Conservation (phyloP, 129 eudicot species). For the Chrysanthemum seticuspe region DNA sequence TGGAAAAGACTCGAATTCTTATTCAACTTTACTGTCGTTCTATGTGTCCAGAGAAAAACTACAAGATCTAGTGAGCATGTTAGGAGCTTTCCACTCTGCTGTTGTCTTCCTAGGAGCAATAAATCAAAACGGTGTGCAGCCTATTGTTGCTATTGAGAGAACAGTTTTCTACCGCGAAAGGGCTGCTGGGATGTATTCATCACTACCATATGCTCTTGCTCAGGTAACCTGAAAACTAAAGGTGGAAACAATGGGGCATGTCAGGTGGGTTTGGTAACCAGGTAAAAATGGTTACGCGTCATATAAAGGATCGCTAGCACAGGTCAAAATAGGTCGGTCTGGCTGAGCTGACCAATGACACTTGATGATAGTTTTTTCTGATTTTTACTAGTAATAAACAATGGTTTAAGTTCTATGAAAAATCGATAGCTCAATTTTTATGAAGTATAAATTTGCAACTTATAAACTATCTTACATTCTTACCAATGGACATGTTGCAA, state of each 20-base stretch:
- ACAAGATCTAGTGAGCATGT: conserved; percentile 45
- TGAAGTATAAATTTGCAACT: too few species aligned
- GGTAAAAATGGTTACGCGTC: too few species aligned
- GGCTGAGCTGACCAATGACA: too few species aligned
- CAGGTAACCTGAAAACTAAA: conserved; percentile 43
- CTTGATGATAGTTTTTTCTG: too few species aligned
- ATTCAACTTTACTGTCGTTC: background rate
- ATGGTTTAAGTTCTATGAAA: too few species aligned
- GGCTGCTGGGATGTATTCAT: conserved; percentile 90
- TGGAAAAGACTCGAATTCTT: background rate
- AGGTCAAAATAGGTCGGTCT: too few species aligned
- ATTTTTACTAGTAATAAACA: background rate
- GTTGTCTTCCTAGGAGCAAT: conserved; percentile 66
- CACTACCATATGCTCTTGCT: conserved; percentile 80
- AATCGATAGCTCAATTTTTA: too few species aligned
- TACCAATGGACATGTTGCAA: too few species aligned
- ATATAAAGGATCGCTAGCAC: too few species aligned
- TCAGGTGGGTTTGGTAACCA: too few species aligned
- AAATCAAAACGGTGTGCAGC: conserved; percentile 66
- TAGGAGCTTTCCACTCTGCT: conserved; percentile 71
- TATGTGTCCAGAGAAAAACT: conserved; percentile 41
- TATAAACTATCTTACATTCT: too few species aligned
- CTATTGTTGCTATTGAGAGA: conserved; percentile 64
- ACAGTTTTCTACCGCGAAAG: conserved; percentile 80
- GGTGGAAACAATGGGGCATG: too few species aligned